Evolutionary conservation across 768 basidiomycete species (phyloP).

Genomic region (Russula sp.): DNA sequence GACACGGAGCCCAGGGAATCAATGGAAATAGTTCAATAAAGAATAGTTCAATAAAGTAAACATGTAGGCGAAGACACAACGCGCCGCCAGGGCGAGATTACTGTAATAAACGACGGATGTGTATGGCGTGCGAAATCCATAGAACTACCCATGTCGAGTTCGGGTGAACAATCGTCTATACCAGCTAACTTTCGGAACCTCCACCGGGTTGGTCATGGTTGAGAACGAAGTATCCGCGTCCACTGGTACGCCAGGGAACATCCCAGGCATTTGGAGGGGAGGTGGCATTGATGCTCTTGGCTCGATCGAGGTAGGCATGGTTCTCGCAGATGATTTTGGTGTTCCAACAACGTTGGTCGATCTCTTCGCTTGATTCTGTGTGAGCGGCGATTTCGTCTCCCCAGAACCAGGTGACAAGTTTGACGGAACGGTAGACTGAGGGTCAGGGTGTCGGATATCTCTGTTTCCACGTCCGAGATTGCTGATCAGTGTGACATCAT

Average conservation of each 20-base stretch:
- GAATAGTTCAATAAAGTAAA: background rate
- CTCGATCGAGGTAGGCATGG: background rate
- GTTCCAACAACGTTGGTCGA: background rate
- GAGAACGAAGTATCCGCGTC: conserved; percentile 1
- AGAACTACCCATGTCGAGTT: too few relatives aligned
- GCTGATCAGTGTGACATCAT: background rate
- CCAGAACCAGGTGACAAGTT: background rate
- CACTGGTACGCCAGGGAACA: background rate
- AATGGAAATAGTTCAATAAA: background rate
- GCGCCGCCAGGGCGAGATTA: background rate
- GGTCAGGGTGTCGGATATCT: background rate
- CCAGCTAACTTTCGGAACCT: background rate
- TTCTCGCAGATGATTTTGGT: background rate
- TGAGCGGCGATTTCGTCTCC: background rate
- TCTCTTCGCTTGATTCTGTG: background rate
- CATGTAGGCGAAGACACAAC: background rate
- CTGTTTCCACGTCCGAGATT: background rate
- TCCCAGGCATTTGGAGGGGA: background rate
- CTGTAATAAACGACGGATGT: too few relatives aligned
- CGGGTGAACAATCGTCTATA: background rate
- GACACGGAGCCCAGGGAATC: background rate
- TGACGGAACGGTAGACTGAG: background rate
- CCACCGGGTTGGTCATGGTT: background rate
- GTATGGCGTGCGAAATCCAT: too few relatives aligned
- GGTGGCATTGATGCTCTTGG: too few relatives aligned